Evolutionary conservation across 139 green algal genomes (phyloP), one percentile per base, ranked within the genome.

Genomic region (Chlamydomonas eustigma): DNA sequence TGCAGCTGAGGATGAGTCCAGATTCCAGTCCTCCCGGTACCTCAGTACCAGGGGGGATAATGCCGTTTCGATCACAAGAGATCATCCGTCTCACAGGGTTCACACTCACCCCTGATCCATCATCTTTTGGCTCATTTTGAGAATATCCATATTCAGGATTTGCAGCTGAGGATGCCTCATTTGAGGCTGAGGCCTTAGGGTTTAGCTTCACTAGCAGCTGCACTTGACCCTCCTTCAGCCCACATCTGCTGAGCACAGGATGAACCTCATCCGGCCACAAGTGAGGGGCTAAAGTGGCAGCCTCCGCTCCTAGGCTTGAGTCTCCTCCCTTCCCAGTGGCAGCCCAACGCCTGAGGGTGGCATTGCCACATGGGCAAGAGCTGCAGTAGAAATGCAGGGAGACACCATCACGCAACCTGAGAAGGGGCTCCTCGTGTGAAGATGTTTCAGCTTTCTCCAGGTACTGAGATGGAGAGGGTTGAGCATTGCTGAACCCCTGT

Each of bases 281-380:
- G 38, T 63, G 6, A 4, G 8, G 68, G 12, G 68, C n/a, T 38
- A 75, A 38, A 37, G 6, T 3, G 8, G 25, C 3, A 4, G 68
- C 68, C 25, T 12, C 35, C 5, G 25, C 32, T 32, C 68, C 68
- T 4, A 75, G 68, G 3, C 6, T 37, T 36, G 68, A 5, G 22
- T 75, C 68, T 24, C 68, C 68, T 5, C 68, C 68, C 32, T 63
- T 63, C 4, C 68, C 68, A 2, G 37, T 38, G n/a, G 58, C 37
- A 24, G 68, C 68, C 68, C 68, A 75, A 3, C 68, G 34, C 8
- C 68, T 32, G 12, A 75, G 68, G 3, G 68, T 34, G 3, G 68
- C 68, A 38, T 75, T 75, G 5, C 68, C 68, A 28, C 68, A 75
- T n/a, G 68, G 68, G 68, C 68, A 75, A 38, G 68, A 75, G 68